These are phyloP conservation scores for Hypoxylon sp. DNA, from an alignment of 2,329 filamentous ascomycete genomes.

Conservation along the genomic window DNA sequence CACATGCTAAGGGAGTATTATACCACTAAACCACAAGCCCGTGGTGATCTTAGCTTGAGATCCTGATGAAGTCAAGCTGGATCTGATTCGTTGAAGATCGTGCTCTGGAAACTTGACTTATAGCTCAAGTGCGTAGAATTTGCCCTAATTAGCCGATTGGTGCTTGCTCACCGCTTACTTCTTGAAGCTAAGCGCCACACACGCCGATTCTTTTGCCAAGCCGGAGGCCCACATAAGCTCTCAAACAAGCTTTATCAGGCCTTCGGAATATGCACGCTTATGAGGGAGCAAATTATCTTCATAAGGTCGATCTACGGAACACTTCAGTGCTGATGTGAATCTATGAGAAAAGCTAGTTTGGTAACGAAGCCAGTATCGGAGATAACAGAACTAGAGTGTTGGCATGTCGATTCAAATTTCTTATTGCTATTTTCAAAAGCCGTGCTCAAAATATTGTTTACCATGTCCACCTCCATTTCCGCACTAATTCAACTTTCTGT, in stretches of 20 bases:
- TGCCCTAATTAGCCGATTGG: constrained; percentile 36
- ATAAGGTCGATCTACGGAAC: not conserved
- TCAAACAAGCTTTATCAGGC: not conserved
- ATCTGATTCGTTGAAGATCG: constrained; percentile 30
- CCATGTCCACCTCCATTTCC: constrained; percentile 48
- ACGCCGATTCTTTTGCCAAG: not conserved
- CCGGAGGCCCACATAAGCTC: not conserved
- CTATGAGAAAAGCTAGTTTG: not conserved
- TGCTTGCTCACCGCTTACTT: constrained; percentile 4
- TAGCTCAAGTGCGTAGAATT: constrained; percentile 2
- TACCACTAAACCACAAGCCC: constrained; percentile 46
- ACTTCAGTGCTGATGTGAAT: not conserved
- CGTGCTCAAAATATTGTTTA: too few species aligned
- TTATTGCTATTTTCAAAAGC: too few species aligned
- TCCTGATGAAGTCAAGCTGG: not conserved
- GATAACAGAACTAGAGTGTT: too few species aligned
- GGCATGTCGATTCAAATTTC: not conserved
- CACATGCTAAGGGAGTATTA: constrained; percentile 43
- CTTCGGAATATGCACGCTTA: not conserved
- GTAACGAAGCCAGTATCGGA: not conserved
- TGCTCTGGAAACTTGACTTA: not conserved
- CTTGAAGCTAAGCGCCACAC: constrained; percentile 1
- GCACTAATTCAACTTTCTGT: constrained; percentile 41
- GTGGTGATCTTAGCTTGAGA: not conserved
- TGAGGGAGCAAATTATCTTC: not conserved